phyloP scores from a whole-genome alignment of 1,284 basidiomycete species.

The Macrocystidia cucumis region DNA sequence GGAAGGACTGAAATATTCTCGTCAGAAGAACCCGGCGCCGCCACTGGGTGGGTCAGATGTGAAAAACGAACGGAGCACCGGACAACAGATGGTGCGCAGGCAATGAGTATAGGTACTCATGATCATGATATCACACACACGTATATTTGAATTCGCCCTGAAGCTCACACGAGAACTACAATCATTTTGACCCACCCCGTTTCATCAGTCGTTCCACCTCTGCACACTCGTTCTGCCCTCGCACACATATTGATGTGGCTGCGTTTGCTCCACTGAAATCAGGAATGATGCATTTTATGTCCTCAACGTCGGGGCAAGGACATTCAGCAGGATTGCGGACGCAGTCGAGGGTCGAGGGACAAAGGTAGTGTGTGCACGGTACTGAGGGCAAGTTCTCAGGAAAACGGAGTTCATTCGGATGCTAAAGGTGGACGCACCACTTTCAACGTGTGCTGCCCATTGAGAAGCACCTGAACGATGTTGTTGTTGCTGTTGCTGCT shows the following conservation, averaged over 20 bases:
- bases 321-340: conserved; percentile 46
- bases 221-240: conserved; percentile 44
- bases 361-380: conserved; percentile 52
- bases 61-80: no score
- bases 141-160: no score
- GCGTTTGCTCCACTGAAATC: conserved; percentile 35
- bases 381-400: conserved; percentile 24
- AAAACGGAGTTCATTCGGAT: conserved; percentile 1
- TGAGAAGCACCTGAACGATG: conserved; percentile 41
- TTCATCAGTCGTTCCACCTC: conserved; percentile 38
- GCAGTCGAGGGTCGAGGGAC: conserved; percentile 53
- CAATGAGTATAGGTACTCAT: no score
- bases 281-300: conserved; percentile 51
- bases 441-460: conserved; percentile 51
- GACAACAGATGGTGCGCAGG: no score
- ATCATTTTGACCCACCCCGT: conserved; percentile 12
- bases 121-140: no score
- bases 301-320: conserved; percentile 53
- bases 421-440: conserved; percentile 22
- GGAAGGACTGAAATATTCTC: no score
- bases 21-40: no score
- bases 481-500: conserved; percentile 41
- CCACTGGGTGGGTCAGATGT: no score
- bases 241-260: conserved; percentile 48
- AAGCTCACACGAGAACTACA: no score